Evolutionary conservation across 495 filamentous ascomycete genomes (phyloP).

Genomic region (Jackrogersella multiformis): DNA sequence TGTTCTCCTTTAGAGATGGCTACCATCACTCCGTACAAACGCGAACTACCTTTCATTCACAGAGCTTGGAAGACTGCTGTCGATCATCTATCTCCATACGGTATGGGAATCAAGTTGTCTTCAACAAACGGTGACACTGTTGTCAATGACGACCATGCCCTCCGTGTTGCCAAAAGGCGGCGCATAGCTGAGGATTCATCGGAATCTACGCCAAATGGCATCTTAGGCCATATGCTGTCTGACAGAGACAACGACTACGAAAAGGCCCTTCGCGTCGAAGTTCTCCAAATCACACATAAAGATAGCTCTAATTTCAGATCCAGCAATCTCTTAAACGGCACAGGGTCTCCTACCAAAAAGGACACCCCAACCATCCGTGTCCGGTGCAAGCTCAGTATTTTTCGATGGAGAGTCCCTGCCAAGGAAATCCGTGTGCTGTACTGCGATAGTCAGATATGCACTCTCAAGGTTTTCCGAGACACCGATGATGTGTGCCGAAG

Average conservation of each 20-base stretch:
- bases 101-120: slow-evolving; percentile 56
- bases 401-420: slow-evolving; percentile 34
- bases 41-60: slow-evolving; percentile 46
- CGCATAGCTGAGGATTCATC: slow-evolving; percentile 48
- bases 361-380: slow-evolving; percentile 52
- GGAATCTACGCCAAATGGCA: slow-evolving; percentile 35
- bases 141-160: slow-evolving; percentile 41
- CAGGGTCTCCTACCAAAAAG: slow-evolving; percentile 48
- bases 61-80: slow-evolving; percentile 48
- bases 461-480: slow-evolving; percentile 56
- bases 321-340: slow-evolving; percentile 52
- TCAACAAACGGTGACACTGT: slow-evolving; percentile 48
- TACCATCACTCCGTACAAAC: slow-evolving; percentile 46
- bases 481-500: slow-evolving; percentile 52
- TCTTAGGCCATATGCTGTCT: slow-evolving; percentile 42
- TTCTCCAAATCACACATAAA: slow-evolving; percentile 58
- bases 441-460: slow-evolving; percentile 59
- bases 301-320: slow-evolving; percentile 49
- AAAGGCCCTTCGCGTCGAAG: slow-evolving; percentile 56
- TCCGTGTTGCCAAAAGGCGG: slow-evolving; percentile 52
- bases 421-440: slow-evolving; percentile 48
- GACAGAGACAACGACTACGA: slow-evolving; percentile 45
- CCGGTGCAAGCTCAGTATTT: slow-evolving; percentile 57
- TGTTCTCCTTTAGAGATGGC: slow-evolving; percentile 49
- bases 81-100: slow-evolving; percentile 42